These are phyloP conservation scores for Casuarina equisetifolia DNA, from an alignment of 306 rosid genomes.

Conservation along the genomic window DNA sequence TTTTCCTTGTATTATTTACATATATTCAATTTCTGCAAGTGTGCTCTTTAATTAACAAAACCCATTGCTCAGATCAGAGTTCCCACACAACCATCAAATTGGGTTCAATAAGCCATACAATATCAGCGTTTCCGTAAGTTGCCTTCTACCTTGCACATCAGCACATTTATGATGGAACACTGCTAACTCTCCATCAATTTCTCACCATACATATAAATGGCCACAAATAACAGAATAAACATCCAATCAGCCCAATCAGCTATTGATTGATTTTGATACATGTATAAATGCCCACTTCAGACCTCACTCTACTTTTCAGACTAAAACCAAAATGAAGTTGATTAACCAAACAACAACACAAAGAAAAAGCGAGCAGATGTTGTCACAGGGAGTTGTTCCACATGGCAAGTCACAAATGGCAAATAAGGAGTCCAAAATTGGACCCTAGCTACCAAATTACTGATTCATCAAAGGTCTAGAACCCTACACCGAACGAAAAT, in stretches of 20 bases:
- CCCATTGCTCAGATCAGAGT: background rate
- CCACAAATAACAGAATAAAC: background rate
- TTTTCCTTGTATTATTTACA: background rate
- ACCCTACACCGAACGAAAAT: background rate
- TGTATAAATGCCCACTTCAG: background rate
- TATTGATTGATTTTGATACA: background rate
- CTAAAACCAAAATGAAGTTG: background rate
- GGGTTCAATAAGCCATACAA: background rate
- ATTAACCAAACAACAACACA: background rate
- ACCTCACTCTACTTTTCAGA: background rate
- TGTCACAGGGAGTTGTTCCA: background rate
- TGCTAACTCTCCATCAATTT: background rate
- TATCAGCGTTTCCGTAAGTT: background rate
- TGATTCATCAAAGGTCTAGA: background rate
- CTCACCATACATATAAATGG: background rate
- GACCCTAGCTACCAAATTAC: background rate
- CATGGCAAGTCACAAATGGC: background rate
- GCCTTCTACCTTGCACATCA: slow-evolving; percentile 1
- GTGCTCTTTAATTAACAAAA: background rate
- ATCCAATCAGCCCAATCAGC: background rate
- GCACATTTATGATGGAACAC: background rate
- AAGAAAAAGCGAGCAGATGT: background rate
- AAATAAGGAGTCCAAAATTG: background rate
- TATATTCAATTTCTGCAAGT: background rate
- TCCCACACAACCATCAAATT: slow-evolving; percentile 7